Conservation (phyloP, 805 yeast genomes). For the Grigorovia yakushimaensis region DNA sequence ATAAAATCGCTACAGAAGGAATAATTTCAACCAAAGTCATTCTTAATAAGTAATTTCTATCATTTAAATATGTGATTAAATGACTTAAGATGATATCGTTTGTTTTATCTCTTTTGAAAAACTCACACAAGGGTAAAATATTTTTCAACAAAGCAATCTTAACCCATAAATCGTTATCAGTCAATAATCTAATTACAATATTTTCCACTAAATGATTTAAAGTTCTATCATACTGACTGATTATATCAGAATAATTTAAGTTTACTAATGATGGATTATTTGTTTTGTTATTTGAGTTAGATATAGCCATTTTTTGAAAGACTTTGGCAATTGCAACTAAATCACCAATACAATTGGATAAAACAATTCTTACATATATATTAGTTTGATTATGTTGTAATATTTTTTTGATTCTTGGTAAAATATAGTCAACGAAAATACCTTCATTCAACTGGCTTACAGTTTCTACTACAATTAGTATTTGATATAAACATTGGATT, state of each 20-base stretch:
- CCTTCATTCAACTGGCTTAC: conserved; percentile 68
- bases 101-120: conserved; percentile 79
- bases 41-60: conserved; percentile 56
- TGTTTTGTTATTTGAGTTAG: conserved; percentile 10
- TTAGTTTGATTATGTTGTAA: conserved; percentile 31
- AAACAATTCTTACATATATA: conserved; percentile 46
- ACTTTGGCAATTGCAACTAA: conserved; percentile 56
- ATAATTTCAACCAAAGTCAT: conserved; percentile 63
- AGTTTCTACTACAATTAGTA: conserved; percentile 51
- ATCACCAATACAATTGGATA: conserved; percentile 66
- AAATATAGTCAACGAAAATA: conserved; percentile 70
- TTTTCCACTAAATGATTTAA: conserved; percentile 43
- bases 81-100: conserved; percentile 86
- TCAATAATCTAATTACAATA: conserved; percentile 53
- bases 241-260: conserved; percentile 10
- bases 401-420: conserved; percentile 54
- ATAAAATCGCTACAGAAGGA: conserved; percentile 62
- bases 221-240: conserved; percentile 13
- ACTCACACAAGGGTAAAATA: conserved; percentile 68
- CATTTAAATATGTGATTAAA: conserved; percentile 83
- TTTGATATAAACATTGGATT: conserved; percentile 53
- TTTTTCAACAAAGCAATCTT: conserved; percentile 59
- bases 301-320: conserved; percentile 51
- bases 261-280: conserved; percentile 8
- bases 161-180: conserved; percentile 59